Base-by-base conservation (phyloP, 371 early-diverging fungal species). In the Mortierella sp. region DNA sequence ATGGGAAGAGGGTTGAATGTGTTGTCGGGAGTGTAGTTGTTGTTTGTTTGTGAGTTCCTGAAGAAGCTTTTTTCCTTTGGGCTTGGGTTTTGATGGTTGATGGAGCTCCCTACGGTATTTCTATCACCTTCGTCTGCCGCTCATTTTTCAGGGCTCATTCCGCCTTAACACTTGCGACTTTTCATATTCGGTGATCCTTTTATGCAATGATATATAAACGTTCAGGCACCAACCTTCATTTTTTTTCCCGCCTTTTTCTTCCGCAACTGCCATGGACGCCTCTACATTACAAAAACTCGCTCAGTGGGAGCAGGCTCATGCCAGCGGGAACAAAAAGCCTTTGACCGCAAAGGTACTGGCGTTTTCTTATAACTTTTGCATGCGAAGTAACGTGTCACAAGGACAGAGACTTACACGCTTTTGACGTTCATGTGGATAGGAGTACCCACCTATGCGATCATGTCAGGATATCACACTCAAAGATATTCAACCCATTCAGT, bases 311-410 rank as follows among this genome's bases (percentile, higher is more conserved):
- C 71, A 72, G 51, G 70, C 75, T 10, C 73, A 75, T 74, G 71
- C 55, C 56, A 77, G 75, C 24, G 80, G 80, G 12, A 84, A 77
- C 78, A 84, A 71, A 65, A 81, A 78, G 41, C 78, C 81, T 35
- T 70, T 76, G 10, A 35, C 58, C 6, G 56, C 63, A 29, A 73
- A 70, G 76, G 79, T 83, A 71, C 16, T 46, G 18, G 8, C 65
- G 7, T 18, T 7, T 21, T 35, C 38, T 24, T 35, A 16, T 10
- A 7, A 14, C 21, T 7, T 38, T 38, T 38, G 2, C 65, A 24
- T 58, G 24, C 5, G 14, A 32, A 18, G 18, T n/a, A n/a, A 32
- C 27, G 35, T 68, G 44, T 32, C 4, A 54, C n/a, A 68, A 12
- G 1, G 12, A 2, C 3, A n/a, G 75, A 29, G 11, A 32, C 41